Evolutionary conservation across 192 early-diverging fungal species (phyloP), one percentile per base, ranked within the genome.

Genomic region (Rhizoclosmatium sp.): DNA sequence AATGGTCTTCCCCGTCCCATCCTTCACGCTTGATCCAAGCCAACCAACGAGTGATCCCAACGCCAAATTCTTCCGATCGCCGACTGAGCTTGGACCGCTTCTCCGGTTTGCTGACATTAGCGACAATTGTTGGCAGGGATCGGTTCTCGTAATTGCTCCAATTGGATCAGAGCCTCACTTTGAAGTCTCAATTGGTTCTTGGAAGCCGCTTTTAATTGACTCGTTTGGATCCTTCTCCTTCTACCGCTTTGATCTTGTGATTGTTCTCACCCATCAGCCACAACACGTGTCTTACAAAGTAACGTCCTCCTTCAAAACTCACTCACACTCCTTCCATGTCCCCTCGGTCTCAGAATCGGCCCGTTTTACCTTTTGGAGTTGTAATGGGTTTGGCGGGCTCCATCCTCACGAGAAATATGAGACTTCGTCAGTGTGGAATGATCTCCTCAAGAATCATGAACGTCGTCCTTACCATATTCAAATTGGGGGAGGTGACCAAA

Each of bases 401-500:
- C 31, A 41, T 12, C 2, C 12, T 65, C 62, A 21, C 14, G 31
- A 41, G 14, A 23, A 39, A 40, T 23, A 21, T 65, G 14, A 21
- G 9, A 12, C 62, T 65, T 65, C 12, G 62, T 21, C 23, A 21
- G 12, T 16, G 9, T 65, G 71, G 71, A 73, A 42, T 14, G 71
- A 73, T 39, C 56, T 73, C 16, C 47, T 73, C 51, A 42, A 40
- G 3, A 10, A 59, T 49, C 71, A 73, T 42, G 16, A 14, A 23
- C 9, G 12, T 2, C 19, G 1, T 5, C 77, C 77, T 19, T 71
- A 64, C 70, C 78, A 75, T 42, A 42, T 74, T 75, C 71, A 48
- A 76, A 39, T 84, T 40, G 67, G 78, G 54, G 84, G 84, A 1
- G 84, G 84, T 23, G 84, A 85, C 65, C 84, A 85, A 59, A n/a